Conservation (phyloP, 2,329 filamentous ascomycete species). For the Chrysosporium queenslandicum region DNA sequence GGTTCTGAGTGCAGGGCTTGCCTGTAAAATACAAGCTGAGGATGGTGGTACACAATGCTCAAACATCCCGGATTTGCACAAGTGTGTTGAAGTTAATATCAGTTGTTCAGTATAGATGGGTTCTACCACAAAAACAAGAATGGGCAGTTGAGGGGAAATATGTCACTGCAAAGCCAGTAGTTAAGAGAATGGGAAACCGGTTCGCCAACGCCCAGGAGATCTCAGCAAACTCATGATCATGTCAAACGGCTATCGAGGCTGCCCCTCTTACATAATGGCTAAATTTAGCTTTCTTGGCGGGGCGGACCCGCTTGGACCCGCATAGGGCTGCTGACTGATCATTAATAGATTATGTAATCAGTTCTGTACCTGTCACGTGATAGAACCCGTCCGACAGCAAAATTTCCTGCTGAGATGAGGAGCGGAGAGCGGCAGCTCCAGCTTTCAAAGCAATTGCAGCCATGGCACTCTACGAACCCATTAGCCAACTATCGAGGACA, state of each 20-base stretch:
- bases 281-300: conserved; percentile 1
- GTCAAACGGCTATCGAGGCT: background rate
- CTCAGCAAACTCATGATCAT: conserved; percentile 1
- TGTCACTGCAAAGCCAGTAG: background rate
- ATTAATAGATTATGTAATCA: background rate
- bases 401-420: conserved; percentile 8
- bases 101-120: background rate
- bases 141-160: background rate
- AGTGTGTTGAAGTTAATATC: background rate
- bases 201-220: background rate
- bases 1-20: background rate
- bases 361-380: conserved; percentile 7
- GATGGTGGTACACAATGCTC: background rate
- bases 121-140: background rate
- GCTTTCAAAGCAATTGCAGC: conserved; percentile 6
- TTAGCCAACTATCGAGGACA: conserved; percentile 32
- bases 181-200: background rate
- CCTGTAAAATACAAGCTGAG: background rate
- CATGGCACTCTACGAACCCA: conserved; percentile 36
- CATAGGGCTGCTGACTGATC: conserved; percentile 13
- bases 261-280: conserved; percentile 6
- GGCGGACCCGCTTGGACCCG: background rate
- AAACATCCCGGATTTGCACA: conserved; percentile 3
- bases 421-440: background rate
- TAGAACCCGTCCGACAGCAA: background rate